phyloP scores from a whole-genome alignment of 1,139 yeast species.

The Magnusiomyces sp. region DNA sequence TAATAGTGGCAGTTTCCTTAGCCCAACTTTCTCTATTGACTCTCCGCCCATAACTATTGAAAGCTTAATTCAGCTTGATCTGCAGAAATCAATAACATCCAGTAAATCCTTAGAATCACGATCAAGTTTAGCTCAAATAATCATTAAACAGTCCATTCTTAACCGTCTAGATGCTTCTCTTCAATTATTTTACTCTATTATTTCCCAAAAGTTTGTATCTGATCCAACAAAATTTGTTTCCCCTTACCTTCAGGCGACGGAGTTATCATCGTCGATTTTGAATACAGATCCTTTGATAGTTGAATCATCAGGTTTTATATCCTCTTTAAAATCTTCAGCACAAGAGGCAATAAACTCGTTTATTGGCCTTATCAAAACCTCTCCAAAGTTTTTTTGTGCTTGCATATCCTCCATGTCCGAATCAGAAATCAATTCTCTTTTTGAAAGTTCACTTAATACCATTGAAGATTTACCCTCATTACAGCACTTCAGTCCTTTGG shows the following conservation, averaged over 20 bases:
- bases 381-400: constrained; percentile 31
- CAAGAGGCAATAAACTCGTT: constrained; percentile 29
- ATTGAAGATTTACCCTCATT: constrained; percentile 24
- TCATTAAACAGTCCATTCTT: constrained; percentile 21
- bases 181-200: constrained; percentile 15
- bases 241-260: constrained; percentile 23
- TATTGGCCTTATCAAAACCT: constrained; percentile 28
- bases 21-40: constrained; percentile 7
- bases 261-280: constrained; percentile 21
- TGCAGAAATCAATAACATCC: constrained; percentile 16
- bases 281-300: constrained; percentile 16
- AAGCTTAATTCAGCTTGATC: constrained; percentile 19
- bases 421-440: constrained; percentile 22
- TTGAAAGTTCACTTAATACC: constrained; percentile 15
- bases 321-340: constrained; percentile 20
- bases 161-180: constrained; percentile 21
- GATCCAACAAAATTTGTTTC: constrained; percentile 21
- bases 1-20: neutral
- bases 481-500: constrained; percentile 27
- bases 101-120: constrained; percentile 18
- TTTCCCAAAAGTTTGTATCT: constrained; percentile 16
- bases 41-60: constrained; percentile 16
- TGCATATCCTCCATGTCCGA: constrained; percentile 25
- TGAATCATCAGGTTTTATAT: constrained; percentile 17
- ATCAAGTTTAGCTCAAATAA: constrained; percentile 18